A percentile compares a stretch with the other conserved stretches of the same genome.
phyloP scores from a whole-genome alignment of 139 green algal species.

The Trebouxia sp. region DNA sequence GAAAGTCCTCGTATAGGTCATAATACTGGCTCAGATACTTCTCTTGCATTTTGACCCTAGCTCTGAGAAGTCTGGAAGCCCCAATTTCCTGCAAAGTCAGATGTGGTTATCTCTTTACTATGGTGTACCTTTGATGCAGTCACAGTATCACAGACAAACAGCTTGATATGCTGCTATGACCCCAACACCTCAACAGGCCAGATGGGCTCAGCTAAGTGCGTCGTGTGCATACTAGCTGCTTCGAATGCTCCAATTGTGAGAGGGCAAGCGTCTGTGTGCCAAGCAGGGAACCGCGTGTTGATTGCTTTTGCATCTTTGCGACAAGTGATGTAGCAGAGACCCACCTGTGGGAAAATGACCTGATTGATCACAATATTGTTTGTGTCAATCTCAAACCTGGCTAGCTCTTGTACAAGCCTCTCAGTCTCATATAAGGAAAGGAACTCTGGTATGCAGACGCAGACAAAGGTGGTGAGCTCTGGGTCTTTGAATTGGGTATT shows the following conservation, averaged over 20 bases:
- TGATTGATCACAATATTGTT: constrained; percentile 98
- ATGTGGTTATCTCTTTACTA: neutral
- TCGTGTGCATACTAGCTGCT: neutral
- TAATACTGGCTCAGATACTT: constrained; percentile 91
- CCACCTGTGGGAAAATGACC: constrained; percentile 82
- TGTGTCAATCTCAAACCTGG: constrained; percentile 94
- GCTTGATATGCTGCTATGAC: too few species aligned
- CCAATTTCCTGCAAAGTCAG: constrained; percentile 31
- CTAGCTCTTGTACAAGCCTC: constrained; percentile 92
- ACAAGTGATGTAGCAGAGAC: too few species aligned
- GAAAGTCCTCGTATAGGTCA: constrained; percentile 96
- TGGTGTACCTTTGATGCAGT: neutral
- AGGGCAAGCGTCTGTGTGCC: too few species aligned
- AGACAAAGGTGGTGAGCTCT: constrained; percentile 96
- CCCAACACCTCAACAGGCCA: too few species aligned
- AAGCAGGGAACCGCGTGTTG: too few species aligned
- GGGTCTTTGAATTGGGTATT: constrained; percentile 93
- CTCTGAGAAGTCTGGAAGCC: constrained; percentile 69
- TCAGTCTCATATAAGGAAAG: constrained; percentile 98
- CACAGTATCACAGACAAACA: too few species aligned
- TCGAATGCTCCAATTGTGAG: too few species aligned
- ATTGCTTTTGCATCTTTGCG: too few species aligned
- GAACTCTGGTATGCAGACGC: constrained; percentile 98
- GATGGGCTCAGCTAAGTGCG: too few species aligned
- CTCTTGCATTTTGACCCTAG: constrained; percentile 91